Conservation (phyloP, 2,329 filamentous ascomycete genomes). For the Penicillium decumbens region DNA sequence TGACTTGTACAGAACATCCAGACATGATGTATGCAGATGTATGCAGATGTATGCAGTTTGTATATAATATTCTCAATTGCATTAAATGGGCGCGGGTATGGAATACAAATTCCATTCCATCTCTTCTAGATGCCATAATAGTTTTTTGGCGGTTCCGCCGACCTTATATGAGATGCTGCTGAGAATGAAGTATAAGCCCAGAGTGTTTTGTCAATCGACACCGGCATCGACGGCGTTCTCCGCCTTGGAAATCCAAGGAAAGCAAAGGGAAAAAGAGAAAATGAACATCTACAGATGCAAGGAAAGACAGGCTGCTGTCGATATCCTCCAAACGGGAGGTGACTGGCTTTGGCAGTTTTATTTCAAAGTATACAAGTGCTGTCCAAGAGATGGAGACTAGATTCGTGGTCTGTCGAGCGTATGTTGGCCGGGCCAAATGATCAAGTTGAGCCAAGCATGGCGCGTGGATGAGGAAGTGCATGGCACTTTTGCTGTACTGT, state of each 20-base stretch:
- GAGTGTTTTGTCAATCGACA: not conserved
- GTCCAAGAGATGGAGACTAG: slow-evolving; percentile 5
- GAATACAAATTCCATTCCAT: slow-evolving; percentile 22
- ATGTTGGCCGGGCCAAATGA: not conserved
- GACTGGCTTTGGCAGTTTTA: slow-evolving; percentile 2
- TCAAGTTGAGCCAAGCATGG: not conserved
- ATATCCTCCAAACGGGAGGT: slow-evolving; percentile 6
- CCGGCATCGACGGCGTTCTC: slow-evolving; percentile 4
- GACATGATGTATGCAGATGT: not conserved
- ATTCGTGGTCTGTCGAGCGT: slow-evolving; percentile 1
- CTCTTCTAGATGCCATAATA: slow-evolving; percentile 23
- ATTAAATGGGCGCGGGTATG: slow-evolving; percentile 10
- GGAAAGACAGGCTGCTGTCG: slow-evolving; percentile 2
- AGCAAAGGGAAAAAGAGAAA: slow-evolving; percentile 2
- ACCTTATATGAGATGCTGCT: slow-evolving; percentile 24
- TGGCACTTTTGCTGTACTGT: not conserved
- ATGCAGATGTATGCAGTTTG: not conserved
- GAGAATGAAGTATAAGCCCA: slow-evolving; percentile 11
- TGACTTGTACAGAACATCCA: not conserved
- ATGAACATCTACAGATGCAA: slow-evolving; percentile 19
- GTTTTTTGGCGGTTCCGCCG: slow-evolving; percentile 21
- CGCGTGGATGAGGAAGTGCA: not conserved
- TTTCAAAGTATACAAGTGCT: slow-evolving; percentile 12
- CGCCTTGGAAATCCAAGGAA: slow-evolving; percentile 12
- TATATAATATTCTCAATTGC: not conserved